These are phyloP conservation scores for Colletotrichum limetticola DNA, from an alignment of 2,329 filamentous ascomycete species.

Conservation along the genomic window DNA sequence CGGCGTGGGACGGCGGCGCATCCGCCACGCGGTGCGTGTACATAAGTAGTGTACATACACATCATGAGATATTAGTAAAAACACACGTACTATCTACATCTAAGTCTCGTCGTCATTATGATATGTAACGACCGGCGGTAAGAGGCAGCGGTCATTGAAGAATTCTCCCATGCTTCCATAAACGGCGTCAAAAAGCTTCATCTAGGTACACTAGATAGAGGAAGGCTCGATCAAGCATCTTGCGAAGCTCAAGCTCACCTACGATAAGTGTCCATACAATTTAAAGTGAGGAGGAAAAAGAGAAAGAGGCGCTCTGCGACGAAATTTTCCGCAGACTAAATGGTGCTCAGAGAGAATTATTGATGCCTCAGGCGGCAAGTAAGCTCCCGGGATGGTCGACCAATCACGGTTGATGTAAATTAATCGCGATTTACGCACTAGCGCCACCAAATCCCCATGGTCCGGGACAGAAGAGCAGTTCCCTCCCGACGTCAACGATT, in stretches of 20 bases:
- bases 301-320: conserved; percentile 40
- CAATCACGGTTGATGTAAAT: conserved; percentile 58
- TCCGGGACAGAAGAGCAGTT: conserved; percentile 49
- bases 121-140: conserved; percentile 79
- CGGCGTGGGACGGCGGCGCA: no score
- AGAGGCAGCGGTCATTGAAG: conserved; percentile 73
- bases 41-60: not conserved
- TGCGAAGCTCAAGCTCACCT: conserved; percentile 69
- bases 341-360: conserved; percentile 5
- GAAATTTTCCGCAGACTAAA: conserved; percentile 32
- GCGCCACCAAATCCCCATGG: conserved; percentile 48
- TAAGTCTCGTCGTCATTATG: conserved; percentile 5
- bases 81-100: not conserved
- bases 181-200: conserved; percentile 71
- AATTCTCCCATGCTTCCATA: conserved; percentile 78
- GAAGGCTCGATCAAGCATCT: conserved; percentile 68
- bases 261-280: conserved; percentile 81
- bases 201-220: conserved; percentile 75
- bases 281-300: conserved; percentile 57
- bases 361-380: conserved; percentile 50
- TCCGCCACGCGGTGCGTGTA: no score
- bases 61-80: not conserved
- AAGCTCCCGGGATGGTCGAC: conserved; percentile 36
- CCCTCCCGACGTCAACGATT: conserved; percentile 52
- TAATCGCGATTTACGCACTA: conserved; percentile 51